Conservation (phyloP, 768 basidiomycete species). For the Hypholoma fasciculare region DNA sequence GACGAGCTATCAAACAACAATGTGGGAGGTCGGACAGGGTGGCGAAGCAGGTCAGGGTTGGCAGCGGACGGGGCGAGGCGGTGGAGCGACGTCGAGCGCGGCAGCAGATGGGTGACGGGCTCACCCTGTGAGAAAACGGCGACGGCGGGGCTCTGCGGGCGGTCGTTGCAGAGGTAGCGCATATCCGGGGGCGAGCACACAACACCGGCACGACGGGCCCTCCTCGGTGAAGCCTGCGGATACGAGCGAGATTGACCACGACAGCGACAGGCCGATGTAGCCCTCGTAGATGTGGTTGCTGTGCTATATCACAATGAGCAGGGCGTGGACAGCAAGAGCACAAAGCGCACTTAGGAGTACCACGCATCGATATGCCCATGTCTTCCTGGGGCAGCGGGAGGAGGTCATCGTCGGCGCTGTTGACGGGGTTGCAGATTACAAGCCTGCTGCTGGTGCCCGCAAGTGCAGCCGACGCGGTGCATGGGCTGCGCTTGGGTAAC, state of each 20-base stretch:
- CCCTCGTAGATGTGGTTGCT: slow-evolving; percentile 79
- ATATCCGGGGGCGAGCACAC: slow-evolving; percentile 32
- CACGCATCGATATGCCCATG: slow-evolving; percentile 64
- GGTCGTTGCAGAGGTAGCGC: slow-evolving; percentile 33
- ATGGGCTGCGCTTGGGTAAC: slow-evolving; percentile 38
- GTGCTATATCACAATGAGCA: slow-evolving; percentile 44
- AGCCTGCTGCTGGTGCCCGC: slow-evolving; percentile 9
- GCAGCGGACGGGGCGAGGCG: slow-evolving; percentile 3
- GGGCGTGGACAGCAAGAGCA: neutral
- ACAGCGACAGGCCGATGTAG: slow-evolving; percentile 71
- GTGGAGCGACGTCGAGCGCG: slow-evolving; percentile 17
- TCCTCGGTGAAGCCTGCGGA: slow-evolving; percentile 67
- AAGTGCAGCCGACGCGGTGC: slow-evolving; percentile 16
- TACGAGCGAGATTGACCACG: slow-evolving; percentile 64
- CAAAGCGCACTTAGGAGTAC: slow-evolving; percentile 66
- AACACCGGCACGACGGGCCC: slow-evolving; percentile 38
- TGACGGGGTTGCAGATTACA: slow-evolving; percentile 9
- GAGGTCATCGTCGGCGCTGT: slow-evolving; percentile 24
- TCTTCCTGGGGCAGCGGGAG: slow-evolving; percentile 41
- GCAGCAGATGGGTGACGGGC: slow-evolving; percentile 14
- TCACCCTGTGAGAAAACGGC: neutral
- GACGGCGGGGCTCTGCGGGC: slow-evolving; percentile 32
- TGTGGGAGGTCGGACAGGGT: too few relatives aligned
- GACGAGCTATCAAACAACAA: too few relatives aligned
- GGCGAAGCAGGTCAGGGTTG: too few relatives aligned